Conservation (phyloP, 495 filamentous ascomycete species). For the Jackrogersella multiformis region DNA sequence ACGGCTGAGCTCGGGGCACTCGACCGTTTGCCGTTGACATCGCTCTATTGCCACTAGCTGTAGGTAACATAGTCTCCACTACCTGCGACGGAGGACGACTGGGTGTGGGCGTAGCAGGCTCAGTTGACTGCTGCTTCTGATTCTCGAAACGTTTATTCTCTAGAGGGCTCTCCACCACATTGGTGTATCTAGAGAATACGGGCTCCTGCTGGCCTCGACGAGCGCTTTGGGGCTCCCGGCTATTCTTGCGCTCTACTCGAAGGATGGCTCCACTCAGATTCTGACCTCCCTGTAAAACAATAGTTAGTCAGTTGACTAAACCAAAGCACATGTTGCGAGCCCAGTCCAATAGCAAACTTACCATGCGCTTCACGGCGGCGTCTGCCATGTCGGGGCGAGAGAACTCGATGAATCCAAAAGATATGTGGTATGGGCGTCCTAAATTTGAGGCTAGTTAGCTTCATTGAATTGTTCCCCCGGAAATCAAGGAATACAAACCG, state of each 20-base stretch:
- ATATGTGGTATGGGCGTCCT: slow-evolving; percentile 42
- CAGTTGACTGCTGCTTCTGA: background rate
- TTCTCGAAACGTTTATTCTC: background rate
- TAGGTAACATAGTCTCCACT: background rate
- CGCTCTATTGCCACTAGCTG: background rate
- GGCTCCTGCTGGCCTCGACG: background rate
- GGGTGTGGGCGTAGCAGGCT: slow-evolving; percentile 11
- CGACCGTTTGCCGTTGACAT: background rate
- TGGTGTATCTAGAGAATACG: background rate
- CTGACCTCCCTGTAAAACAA: slow-evolving; percentile 15
- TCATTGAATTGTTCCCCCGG: background rate
- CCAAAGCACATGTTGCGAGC: background rate
- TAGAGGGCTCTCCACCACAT: background rate
- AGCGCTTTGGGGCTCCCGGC: slow-evolving; percentile 11
- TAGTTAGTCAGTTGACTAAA: slow-evolving; percentile 3
- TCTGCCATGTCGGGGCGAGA: slow-evolving; percentile 46
- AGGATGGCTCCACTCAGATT: slow-evolving; percentile 1
- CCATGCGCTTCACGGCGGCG: slow-evolving; percentile 48
- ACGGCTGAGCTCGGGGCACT: background rate
- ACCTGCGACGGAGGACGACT: background rate
- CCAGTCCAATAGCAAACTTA: slow-evolving; percentile 26
- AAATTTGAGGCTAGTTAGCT: slow-evolving; percentile 9
- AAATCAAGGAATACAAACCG: slow-evolving; percentile 43
- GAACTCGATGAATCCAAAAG: slow-evolving; percentile 67
- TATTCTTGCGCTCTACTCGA: slow-evolving; percentile 36